Conservation (phyloP, 192 early-diverging fungal genomes). For the Kickxella alabastrina region DNA sequence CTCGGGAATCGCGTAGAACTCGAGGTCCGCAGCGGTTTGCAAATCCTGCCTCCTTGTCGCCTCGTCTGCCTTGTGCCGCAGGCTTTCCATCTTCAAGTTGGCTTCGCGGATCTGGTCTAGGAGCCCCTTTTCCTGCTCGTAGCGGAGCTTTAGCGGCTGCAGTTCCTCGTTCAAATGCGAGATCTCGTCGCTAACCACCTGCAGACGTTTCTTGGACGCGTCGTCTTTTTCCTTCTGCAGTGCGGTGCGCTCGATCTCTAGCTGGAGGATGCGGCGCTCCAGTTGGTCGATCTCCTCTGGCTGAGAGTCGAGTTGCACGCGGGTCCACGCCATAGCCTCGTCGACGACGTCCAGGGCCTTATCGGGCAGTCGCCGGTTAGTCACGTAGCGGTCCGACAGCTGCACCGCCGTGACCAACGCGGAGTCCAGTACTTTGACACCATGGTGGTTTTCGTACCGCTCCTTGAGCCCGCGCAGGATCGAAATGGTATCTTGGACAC, state of each 20-base stretch:
- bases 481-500: slow-evolving; percentile 70
- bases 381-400: slow-evolving; percentile 73
- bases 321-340: slow-evolving; percentile 92
- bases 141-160: slow-evolving; percentile 80
- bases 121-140: slow-evolving; percentile 79
- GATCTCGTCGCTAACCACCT: slow-evolving; percentile 81
- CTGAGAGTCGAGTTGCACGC: slow-evolving; percentile 94
- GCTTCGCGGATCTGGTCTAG: slow-evolving; percentile 84
- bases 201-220: slow-evolving; percentile 71
- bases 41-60: slow-evolving; percentile 83
- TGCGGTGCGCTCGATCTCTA: slow-evolving; percentile 94
- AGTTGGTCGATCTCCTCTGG: slow-evolving; percentile 95
- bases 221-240: slow-evolving; percentile 90
- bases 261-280: slow-evolving; percentile 87
- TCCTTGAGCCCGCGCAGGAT: slow-evolving; percentile 79
- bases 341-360: slow-evolving; percentile 86
- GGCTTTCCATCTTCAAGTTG: slow-evolving; percentile 82
- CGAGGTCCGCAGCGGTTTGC: slow-evolving; percentile 84
- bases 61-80: slow-evolving; percentile 80
- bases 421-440: slow-evolving; percentile 65
- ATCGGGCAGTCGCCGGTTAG: slow-evolving; percentile 73
- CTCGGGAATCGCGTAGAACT: slow-evolving; percentile 93
- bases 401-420: slow-evolving; percentile 72
- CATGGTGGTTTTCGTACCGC: slow-evolving; percentile 74
- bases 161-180: slow-evolving; percentile 78